Evolutionary conservation across 23 red algal species (phyloP).

Genomic region (Gracilaria domingensis): DNA sequence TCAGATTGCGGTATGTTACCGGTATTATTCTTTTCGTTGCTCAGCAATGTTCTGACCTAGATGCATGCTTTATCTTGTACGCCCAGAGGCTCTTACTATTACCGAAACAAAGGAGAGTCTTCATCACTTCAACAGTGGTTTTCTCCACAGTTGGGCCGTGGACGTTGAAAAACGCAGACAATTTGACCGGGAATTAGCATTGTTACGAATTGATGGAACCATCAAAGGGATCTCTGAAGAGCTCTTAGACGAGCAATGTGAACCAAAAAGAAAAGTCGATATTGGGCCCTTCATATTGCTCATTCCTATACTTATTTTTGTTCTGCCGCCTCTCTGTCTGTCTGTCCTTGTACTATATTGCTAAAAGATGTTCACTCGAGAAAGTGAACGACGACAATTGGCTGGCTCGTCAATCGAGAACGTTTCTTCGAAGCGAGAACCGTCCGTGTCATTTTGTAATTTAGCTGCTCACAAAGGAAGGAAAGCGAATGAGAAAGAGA

Average conservation of each 20-base stretch:
- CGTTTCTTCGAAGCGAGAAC: no score
- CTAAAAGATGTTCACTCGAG: no score
- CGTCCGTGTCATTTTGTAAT: no score
- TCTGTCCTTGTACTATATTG: constrained; percentile 5
- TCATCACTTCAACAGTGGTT: constrained; percentile 41
- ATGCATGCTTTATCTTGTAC: not conserved
- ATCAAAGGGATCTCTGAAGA: constrained; percentile 6
- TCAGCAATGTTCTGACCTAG: not conserved
- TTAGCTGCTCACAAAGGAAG: no score
- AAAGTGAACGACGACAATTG: no score
- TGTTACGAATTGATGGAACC: constrained; percentile 32
- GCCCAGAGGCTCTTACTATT: constrained; percentile 12
- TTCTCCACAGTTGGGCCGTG: not conserved
- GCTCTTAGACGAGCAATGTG: not conserved
- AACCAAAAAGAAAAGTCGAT: not conserved
- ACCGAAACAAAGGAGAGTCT: constrained; percentile 42
- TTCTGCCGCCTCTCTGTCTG: constrained; percentile 14
- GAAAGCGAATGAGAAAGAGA: no score
- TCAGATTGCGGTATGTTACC: constrained; percentile 43
- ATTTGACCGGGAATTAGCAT: constrained; percentile 39
- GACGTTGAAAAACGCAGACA: constrained; percentile 5
- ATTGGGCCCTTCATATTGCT: constrained; percentile 27
- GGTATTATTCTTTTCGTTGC: not conserved
- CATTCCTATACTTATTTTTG: not conserved
- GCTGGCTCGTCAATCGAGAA: no score